phyloP scores from a whole-genome alignment of 2,329 filamentous ascomycete genomes.

The Teratosphaeria zuluensis region DNA sequence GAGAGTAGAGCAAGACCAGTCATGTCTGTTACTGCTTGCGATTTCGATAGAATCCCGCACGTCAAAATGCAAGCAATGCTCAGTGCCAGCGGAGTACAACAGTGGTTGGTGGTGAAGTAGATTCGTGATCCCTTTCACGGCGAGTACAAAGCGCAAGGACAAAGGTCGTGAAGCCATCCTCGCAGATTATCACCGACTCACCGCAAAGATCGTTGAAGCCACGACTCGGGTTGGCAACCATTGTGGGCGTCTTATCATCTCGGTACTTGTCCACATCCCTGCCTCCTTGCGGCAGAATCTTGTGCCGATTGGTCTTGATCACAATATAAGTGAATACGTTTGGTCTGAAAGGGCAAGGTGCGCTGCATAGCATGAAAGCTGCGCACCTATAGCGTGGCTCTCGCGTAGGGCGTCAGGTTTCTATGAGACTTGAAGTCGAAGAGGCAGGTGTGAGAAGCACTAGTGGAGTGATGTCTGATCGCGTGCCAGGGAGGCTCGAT shows the following conservation, averaged over 20 bases:
- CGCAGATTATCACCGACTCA: background rate
- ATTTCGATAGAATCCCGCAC: background rate
- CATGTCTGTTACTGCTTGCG: background rate
- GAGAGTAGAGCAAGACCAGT: background rate
- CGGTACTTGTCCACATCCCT: background rate
- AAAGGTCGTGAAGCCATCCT: too few species aligned
- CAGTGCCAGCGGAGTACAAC: background rate
- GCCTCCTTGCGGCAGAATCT: background rate
- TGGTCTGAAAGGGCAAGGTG: background rate
- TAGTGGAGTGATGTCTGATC: too few species aligned
- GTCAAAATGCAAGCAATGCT: background rate
- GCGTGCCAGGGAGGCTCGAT: too few species aligned
- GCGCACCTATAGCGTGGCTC: background rate
- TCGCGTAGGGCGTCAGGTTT: too few species aligned
- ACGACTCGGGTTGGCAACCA: background rate
- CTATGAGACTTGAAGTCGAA: background rate
- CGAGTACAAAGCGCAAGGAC: background rate
- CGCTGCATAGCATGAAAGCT: background rate
- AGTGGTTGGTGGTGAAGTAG: background rate
- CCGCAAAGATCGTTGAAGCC: background rate
- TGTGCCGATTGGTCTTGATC: background rate
- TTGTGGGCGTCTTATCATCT: background rate
- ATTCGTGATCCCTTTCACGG: background rate
- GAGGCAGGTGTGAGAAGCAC: too few species aligned
- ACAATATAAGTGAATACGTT: slow-evolving; percentile 39